Conservation (phyloP, 2,329 filamentous ascomycete species). For the Didymella pomorum region DNA sequence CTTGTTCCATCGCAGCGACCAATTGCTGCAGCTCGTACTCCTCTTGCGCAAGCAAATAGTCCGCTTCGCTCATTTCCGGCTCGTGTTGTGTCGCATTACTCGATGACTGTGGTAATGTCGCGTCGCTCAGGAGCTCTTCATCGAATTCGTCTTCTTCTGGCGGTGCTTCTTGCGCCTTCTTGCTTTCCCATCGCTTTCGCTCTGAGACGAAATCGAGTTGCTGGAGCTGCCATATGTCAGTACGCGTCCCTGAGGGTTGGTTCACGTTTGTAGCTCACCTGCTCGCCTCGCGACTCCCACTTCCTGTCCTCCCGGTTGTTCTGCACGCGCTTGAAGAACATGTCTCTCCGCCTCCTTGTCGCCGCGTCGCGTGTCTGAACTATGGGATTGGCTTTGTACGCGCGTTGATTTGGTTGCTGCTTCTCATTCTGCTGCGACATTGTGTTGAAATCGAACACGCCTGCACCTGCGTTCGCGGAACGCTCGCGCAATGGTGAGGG, state of each 20-base stretch:
- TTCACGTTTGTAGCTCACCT: constrained; percentile 44
- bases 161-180: constrained; percentile 54
- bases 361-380: constrained; percentile 67
- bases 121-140: constrained; percentile 34
- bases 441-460: constrained; percentile 43
- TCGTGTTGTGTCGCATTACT: constrained; percentile 20
- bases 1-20: constrained; percentile 54
- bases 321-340: constrained; percentile 70
- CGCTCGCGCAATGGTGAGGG: constrained; percentile 57
- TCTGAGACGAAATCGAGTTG: constrained; percentile 56
- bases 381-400: constrained; percentile 69
- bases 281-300: constrained; percentile 57
- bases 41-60: constrained; percentile 52
- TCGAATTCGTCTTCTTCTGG: constrained; percentile 35
- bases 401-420: constrained; percentile 39
- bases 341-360: constrained; percentile 69
- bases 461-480: constrained; percentile 48
- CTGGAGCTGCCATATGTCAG: constrained; percentile 52
- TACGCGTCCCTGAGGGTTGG: background rate
- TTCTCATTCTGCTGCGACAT: constrained; percentile 30
- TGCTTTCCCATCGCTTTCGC: constrained; percentile 56
- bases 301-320: constrained; percentile 56
- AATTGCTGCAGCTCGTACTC: constrained; percentile 56
- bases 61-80: constrained; percentile 47
- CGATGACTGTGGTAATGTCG: constrained; percentile 12